phyloP scores from a whole-genome alignment of 2,329 filamentous ascomycete species.

The Fusarium subtropicale region DNA sequence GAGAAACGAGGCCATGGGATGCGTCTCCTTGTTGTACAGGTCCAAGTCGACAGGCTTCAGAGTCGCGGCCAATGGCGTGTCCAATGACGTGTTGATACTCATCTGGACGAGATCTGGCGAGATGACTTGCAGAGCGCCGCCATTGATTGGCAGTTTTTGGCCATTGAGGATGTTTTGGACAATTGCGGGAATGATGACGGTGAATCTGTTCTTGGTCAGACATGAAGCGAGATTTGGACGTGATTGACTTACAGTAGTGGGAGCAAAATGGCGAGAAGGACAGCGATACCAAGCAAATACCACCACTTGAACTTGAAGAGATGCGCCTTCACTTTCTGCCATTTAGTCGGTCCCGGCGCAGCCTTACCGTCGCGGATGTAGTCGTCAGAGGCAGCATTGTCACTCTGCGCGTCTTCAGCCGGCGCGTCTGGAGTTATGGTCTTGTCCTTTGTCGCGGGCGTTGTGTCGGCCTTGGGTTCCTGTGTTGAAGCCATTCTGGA shows the following conservation, averaged over 20 bases:
- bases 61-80: constrained; percentile 53
- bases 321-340: constrained; percentile 54
- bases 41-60: constrained; percentile 55
- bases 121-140: constrained; percentile 52
- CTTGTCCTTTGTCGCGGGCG: neutral
- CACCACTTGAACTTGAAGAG: constrained; percentile 58
- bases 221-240: neutral
- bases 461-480: neutral
- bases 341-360: constrained; percentile 37
- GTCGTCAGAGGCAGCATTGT: constrained; percentile 27
- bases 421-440: neutral
- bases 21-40: constrained; percentile 56
- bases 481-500: constrained; percentile 10
- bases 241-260: constrained; percentile 57
- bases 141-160: constrained; percentile 54
- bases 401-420: constrained; percentile 12
- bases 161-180: constrained; percentile 58
- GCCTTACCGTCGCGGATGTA: constrained; percentile 32
- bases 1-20: constrained; percentile 35
- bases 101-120: constrained; percentile 52
- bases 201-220: constrained; percentile 52
- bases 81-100: constrained; percentile 52
- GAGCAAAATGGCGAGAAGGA: constrained; percentile 59
- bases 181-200: constrained; percentile 59
- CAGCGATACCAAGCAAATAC: constrained; percentile 56